Base-by-base conservation (phyloP, 2,329 filamentous ascomycete species). In the Hortaea sp. region DNA sequence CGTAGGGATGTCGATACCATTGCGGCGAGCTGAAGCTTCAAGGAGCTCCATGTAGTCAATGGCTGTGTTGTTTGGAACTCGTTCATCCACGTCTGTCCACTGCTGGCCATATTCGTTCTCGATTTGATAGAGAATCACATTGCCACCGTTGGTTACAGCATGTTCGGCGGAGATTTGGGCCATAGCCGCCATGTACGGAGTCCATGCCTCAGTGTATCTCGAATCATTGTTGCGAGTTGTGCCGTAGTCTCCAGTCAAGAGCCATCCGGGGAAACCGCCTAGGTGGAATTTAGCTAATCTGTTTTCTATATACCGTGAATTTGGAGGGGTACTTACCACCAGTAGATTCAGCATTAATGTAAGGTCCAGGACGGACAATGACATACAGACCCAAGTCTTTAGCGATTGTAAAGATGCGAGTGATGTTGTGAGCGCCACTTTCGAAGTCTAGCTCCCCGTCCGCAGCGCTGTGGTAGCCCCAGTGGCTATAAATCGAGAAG, bases 331-430 rank as follows among this genome's bases (percentile, higher is more conserved):
- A 20, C 20, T 20, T 20, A 30, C 80, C 79, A 1, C 74, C 49
- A 50, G 75, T 79, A 2, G 77, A 69, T 57, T 82, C 79, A 1
- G 78, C 79, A 50, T 82, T 83, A 47, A 79, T 72, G 47, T 82
- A 83, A 0, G 78, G 78, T 0, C 79, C 78, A 0, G 78, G 76
- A 0, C 78, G 68, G 4, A 47, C 69, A 29, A 79, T 71, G 35
- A 77, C 69, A 51, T 77, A 78, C 35, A 78, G 62, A 2, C 75
- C 76, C 27, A 77, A 62, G 35, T 75, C 67, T 51, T 76, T 70
- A 3, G 76, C 75, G 28, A 77, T 65, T 29, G 74, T 70, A 43
- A 76, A 70, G 37, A 79, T 68, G 6, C 65, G 63, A 4, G 69
- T 71, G 48, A 78, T 73, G 53, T 79, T 68, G 48, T 74, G 76